phyloP scores from a whole-genome alignment of 192 early-diverging fungal species.

The Dissophora globulifera region DNA sequence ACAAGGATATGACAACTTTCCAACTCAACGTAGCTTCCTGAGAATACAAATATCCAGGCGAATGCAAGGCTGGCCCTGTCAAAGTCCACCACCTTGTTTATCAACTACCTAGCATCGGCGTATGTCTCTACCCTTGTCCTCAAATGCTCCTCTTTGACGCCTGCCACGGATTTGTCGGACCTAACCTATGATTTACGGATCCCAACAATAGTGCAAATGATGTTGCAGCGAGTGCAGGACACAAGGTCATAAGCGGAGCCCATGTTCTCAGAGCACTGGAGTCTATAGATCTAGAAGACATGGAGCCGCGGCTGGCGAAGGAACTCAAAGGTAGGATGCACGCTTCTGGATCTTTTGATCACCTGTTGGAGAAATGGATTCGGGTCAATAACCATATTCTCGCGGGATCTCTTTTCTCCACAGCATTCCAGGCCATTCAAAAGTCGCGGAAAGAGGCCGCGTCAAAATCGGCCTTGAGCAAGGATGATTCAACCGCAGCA shows the following conservation, averaged over 20 bases:
- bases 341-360: not conserved
- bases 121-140: slow-evolving; percentile 32
- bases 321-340: slow-evolving; percentile 51
- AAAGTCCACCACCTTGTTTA: slow-evolving; percentile 63
- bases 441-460: slow-evolving; percentile 50
- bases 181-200: not conserved
- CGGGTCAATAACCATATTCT: not conserved
- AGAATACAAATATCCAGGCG: slow-evolving; percentile 59
- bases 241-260: slow-evolving; percentile 58
- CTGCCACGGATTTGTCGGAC: no score
- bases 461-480: slow-evolving; percentile 20
- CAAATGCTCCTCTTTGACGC: no score
- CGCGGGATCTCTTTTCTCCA: not conserved
- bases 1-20: no score
- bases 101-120: slow-evolving; percentile 61
- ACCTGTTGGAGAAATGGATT: no score
- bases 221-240: slow-evolving; percentile 53
- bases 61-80: slow-evolving; percentile 62
- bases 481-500: slow-evolving; percentile 12
- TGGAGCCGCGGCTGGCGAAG: slow-evolving; percentile 52
- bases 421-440: slow-evolving; percentile 56
- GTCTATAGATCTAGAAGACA: slow-evolving; percentile 54
- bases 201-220: slow-evolving; percentile 59
- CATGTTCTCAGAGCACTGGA: slow-evolving; percentile 64
- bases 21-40: slow-evolving; percentile 54